phyloP scores from a whole-genome alignment of 2,329 filamentous ascomycete species.

The Penicillium griseofulvum region DNA sequence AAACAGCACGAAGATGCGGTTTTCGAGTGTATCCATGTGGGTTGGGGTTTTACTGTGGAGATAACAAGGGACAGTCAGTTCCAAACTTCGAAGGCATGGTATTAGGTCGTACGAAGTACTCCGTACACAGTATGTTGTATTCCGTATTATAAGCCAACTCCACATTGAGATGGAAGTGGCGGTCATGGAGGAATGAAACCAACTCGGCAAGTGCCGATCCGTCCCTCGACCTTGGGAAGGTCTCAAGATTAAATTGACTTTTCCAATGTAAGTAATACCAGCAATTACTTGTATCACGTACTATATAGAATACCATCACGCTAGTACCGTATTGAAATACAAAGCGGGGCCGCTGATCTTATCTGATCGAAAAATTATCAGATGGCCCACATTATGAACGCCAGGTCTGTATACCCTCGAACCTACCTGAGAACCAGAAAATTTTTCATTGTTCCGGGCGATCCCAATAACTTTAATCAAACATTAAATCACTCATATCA shows the following conservation, averaged over 20 bases:
- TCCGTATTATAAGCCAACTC: neutral
- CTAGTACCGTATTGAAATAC: neutral
- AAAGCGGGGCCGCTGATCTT: conserved; percentile 1
- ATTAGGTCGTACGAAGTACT: neutral
- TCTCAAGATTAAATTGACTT: neutral
- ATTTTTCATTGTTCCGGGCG: neutral
- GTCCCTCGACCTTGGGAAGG: no score
- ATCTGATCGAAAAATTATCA: conserved; percentile 8
- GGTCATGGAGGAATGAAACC: neutral
- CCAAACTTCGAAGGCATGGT: no score
- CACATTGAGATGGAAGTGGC: neutral
- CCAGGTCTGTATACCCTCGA: neutral
- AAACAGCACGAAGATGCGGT: no score
- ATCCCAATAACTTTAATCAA: neutral
- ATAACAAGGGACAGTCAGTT: neutral
- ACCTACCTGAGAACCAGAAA: neutral
- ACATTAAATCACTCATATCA: neutral
- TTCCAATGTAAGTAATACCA: neutral
- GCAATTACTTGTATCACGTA: neutral
- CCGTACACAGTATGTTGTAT: neutral
- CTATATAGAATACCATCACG: no score
- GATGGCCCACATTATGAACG: neutral
- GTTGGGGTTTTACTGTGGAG: neutral
- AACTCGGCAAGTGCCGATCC: neutral
- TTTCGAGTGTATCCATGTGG: neutral